Conservation (phyloP, 208 protist species). For the Wallacemonas sp. region DNA sequence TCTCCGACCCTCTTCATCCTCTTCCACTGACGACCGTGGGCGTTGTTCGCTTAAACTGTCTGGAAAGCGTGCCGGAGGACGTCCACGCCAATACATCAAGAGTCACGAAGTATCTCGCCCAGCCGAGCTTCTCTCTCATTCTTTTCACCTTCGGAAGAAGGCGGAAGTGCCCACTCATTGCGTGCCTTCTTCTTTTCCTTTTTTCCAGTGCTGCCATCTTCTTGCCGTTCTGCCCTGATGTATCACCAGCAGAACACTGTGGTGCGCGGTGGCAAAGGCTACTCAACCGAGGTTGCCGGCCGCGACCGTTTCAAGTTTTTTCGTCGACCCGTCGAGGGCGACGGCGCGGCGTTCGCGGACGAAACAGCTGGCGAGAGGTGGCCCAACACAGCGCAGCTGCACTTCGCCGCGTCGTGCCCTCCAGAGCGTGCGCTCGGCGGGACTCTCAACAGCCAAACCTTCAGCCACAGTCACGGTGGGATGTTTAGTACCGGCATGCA, state of each 20-base stretch:
- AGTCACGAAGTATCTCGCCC: too few species aligned
- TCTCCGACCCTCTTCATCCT: too few species aligned
- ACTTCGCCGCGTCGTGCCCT: conserved; percentile 26
- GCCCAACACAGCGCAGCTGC: conserved; percentile 13
- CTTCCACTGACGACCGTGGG: too few species aligned
- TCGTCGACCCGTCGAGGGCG: conserved; percentile 66
- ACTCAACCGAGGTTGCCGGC: conserved; percentile 74
- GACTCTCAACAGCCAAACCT: conserved; percentile 15
- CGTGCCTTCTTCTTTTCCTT: too few species aligned
- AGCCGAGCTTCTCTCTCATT: too few species aligned
- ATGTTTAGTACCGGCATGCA: neutral
- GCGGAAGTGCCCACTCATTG: too few species aligned
- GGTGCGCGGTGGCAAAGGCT: conserved; percentile 52
- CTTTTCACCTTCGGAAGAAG: too few species aligned
- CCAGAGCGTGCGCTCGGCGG: neutral
- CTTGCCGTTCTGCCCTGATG: conserved; percentile 4
- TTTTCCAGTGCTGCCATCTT: conserved; percentile 3
- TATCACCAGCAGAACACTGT: conserved; percentile 23
- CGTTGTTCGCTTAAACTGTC: too few species aligned
- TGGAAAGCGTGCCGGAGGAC: too few species aligned
- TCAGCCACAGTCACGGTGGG: neutral
- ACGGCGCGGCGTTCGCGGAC: conserved; percentile 16
- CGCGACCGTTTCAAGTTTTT: conserved; percentile 89
- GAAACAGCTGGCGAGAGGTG: neutral
- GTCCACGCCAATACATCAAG: too few species aligned